Percentiles rank a stretch among this genome's conserved stretches.
Conservation (phyloP, 768 basidiomycete species). For the Pleurotus sapidus region DNA sequence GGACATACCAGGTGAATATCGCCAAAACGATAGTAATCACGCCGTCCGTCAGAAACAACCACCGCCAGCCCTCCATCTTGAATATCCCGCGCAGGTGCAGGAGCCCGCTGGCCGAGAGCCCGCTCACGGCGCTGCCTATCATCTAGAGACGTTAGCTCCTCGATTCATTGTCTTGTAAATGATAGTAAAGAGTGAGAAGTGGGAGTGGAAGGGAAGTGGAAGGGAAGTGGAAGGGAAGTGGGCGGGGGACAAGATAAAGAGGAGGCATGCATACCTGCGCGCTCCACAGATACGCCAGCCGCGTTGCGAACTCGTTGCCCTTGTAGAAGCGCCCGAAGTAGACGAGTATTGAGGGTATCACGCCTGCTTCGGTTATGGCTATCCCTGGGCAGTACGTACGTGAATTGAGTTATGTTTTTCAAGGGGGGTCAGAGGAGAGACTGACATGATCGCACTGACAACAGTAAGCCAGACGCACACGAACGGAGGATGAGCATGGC, state of each 20-base stretch:
- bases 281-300: slow-evolving; percentile 4
- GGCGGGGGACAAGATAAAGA: neutral
- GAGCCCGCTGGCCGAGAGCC: slow-evolving; percentile 3
- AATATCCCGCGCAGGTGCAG: slow-evolving; percentile 3
- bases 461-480: neutral
- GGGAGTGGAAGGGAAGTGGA: neutral
- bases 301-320: slow-evolving; percentile 6
- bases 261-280: slow-evolving; percentile 1
- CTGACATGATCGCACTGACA: slow-evolving; percentile 1
- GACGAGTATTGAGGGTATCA: slow-evolving; percentile 1
- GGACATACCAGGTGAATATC: slow-evolving; percentile 3
- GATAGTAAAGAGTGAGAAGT: neutral
- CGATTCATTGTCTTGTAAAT: neutral
- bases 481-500: neutral
- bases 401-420: no score
- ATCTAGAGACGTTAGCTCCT: neutral
- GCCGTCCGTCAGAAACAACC: slow-evolving; percentile 1
- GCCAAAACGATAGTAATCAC: neutral
- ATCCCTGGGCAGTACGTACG: neutral
- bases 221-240: neutral
- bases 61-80: slow-evolving; percentile 6
- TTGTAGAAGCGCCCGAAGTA: slow-evolving; percentile 7
- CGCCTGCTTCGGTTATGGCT: slow-evolving; percentile 5
- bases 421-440: neutral
- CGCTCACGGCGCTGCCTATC: slow-evolving; percentile 8